Evolutionary conservation across 805 yeast species (phyloP).

Genomic region (Suhomyces sp.): DNA sequence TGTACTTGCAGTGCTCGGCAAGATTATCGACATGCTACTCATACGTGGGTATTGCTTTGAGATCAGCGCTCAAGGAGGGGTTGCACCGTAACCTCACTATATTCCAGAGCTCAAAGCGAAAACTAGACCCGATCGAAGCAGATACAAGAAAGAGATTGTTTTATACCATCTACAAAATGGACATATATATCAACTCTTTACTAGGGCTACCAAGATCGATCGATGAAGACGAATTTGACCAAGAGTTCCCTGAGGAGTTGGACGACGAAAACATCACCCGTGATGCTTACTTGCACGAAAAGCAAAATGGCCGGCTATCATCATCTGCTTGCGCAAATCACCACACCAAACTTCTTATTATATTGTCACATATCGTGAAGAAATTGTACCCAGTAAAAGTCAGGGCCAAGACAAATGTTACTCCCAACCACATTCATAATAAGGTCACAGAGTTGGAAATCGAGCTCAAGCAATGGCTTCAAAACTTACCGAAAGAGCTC

Average conservation of each 20-base stretch:
- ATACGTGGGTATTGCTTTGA: constrained; percentile 80
- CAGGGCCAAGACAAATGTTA: constrained; percentile 14
- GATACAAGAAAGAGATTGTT: constrained; percentile 83
- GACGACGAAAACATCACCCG: constrained; percentile 85
- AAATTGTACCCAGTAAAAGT: constrained; percentile 72
- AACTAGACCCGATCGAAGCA: constrained; percentile 70
- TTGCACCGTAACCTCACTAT: constrained; percentile 65
- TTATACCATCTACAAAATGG: constrained; percentile 90
- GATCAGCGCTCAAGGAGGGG: constrained; percentile 81
- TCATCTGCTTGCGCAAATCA: constrained; percentile 80
- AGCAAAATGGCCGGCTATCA: constrained; percentile 53
- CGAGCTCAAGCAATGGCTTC: constrained; percentile 70
- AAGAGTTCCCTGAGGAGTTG: constrained; percentile 76
- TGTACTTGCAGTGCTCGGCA: constrained; percentile 86
- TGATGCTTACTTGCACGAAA: constrained; percentile 48
- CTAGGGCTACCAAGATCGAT: constrained; percentile 81
- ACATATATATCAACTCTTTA: constrained; percentile 82
- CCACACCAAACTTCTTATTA: constrained; percentile 71
- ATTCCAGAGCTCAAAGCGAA: constrained; percentile 45
- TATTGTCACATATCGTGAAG: constrained; percentile 68
- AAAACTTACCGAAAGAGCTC: constrained; percentile 64
- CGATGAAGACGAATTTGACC: constrained; percentile 78
- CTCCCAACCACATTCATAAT: constrained; percentile 37
- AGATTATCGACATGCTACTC: constrained; percentile 83
- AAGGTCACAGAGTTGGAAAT: constrained; percentile 62